Percentiles rank a stretch among this genome's conserved stretches.
Conservation (phyloP, 225 moss, liverwort and hornwort genomes). For the Marchantia paleacea region DNA sequence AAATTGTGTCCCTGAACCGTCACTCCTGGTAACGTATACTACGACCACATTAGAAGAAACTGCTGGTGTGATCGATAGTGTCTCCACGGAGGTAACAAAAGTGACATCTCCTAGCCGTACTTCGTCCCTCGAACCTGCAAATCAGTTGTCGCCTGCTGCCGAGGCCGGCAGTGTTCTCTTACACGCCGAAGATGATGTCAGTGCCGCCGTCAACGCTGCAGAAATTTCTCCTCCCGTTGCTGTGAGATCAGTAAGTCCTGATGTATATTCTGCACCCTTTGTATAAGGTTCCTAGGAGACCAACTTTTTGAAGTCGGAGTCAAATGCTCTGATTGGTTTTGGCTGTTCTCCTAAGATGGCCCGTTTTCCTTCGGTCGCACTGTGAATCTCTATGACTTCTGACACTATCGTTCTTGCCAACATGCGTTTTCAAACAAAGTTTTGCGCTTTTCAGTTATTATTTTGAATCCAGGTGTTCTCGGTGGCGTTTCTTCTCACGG, state of each 20-base stretch:
- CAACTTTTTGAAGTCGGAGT: no score
- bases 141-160: background rate
- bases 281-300: no score
- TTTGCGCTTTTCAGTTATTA: no score
- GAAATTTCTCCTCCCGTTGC: conserved; percentile 10
- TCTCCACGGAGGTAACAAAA: background rate
- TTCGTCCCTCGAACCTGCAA: background rate
- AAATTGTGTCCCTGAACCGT: background rate
- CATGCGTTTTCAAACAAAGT: no score
- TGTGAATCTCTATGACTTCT: no score
- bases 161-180: background rate
- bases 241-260: conserved; percentile 15
- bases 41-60: background rate
- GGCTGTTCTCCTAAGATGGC: no score
- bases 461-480: no score
- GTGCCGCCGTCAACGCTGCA: background rate
- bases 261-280: background rate
- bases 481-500: no score
- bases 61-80: background rate
- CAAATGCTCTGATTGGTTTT: no score
- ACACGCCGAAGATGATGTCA: background rate
- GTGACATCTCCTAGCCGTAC: background rate
- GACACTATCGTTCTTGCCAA: no score
- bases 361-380: no score
- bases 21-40: background rate